These are phyloP conservation scores for Clathrospora elynae DNA, from an alignment of 2,329 filamentous ascomycete genomes.

Conservation along the genomic window DNA sequence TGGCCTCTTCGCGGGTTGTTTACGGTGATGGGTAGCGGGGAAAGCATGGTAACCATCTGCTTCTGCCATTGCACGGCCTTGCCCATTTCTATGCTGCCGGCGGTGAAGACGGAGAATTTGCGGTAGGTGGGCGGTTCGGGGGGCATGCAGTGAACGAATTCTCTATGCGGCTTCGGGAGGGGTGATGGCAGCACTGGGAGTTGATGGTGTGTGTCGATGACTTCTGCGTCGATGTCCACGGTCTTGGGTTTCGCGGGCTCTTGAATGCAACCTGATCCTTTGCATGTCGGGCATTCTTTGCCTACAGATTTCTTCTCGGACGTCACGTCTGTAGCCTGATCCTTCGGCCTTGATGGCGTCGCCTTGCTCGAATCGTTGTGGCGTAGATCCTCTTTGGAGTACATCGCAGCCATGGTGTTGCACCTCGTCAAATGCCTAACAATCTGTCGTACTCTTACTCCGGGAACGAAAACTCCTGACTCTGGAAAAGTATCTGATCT, in stretches of 20 bases:
- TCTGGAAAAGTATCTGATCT: conserved; percentile 20
- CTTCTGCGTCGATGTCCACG: conserved; percentile 27
- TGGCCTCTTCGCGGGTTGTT: conserved; percentile 62
- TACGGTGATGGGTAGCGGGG: conserved; percentile 56
- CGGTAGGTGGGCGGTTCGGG: conserved; percentile 21
- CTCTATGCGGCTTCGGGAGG: conserved; percentile 13
- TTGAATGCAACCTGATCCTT: conserved; percentile 5
- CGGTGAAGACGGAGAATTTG: conserved; percentile 60
- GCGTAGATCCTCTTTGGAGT: conserved; percentile 4
- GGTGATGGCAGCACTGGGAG: conserved; percentile 22
- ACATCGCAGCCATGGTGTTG: conserved; percentile 9
- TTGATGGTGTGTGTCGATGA: conserved; percentile 30
- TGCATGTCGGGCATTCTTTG: conserved; percentile 11
- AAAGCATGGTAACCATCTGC: conserved; percentile 50
- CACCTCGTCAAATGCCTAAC: conserved; percentile 11
- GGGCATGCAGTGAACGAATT: conserved; percentile 26
- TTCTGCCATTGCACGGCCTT: conserved; percentile 59
- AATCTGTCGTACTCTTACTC: conserved; percentile 10
- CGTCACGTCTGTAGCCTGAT: neutral
- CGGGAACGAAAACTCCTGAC: neutral
- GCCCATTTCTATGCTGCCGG: conserved; percentile 60
- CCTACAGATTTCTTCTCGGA: conserved; percentile 2
- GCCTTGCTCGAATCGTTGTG: conserved; percentile 2
- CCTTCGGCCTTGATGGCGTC: conserved; percentile 1
- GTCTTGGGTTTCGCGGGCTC: no score